Conservation (phyloP, 148 eudicot genomes). For the Diospyros lotus region DNA sequence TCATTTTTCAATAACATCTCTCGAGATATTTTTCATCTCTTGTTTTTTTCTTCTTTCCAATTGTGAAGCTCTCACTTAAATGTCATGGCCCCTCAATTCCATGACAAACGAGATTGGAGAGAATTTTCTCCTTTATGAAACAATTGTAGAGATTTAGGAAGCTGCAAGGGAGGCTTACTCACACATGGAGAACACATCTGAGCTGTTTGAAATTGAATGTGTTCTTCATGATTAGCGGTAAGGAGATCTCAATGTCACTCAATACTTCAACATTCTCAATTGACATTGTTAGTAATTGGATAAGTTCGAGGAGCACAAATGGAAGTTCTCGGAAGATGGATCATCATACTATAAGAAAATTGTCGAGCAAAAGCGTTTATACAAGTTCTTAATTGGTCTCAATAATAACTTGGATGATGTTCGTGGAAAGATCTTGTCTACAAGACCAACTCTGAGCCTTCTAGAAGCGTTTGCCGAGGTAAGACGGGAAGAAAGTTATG, state of each 20-base stretch:
- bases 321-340: not conserved
- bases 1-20: too few species aligned
- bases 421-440: not conserved
- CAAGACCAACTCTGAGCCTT: not conserved
- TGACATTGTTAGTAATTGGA: not conserved
- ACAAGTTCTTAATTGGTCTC: not conserved
- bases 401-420: not conserved
- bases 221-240: not conserved
- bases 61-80: too few species aligned
- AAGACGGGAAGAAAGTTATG: not conserved
- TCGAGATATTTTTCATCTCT: too few species aligned
- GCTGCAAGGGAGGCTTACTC: slow-evolving; percentile 3
- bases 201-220: not conserved
- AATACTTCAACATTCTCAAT: slow-evolving; percentile 3
- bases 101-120: slow-evolving; percentile 1
- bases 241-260: slow-evolving; percentile 4
- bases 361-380: not conserved
- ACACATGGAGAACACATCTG: slow-evolving; percentile 4
- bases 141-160: not conserved
- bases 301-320: not conserved
- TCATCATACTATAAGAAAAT: not conserved
- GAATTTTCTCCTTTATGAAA: slow-evolving; percentile 1
- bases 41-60: too few species aligned
- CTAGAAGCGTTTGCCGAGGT: not conserved
- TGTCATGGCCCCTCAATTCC: not conserved